Evolutionary conservation across 2,329 filamentous ascomycete genomes (phyloP), one percentile per base, ranked within the genome.

Genomic region (Colletotrichum australisinense): DNA sequence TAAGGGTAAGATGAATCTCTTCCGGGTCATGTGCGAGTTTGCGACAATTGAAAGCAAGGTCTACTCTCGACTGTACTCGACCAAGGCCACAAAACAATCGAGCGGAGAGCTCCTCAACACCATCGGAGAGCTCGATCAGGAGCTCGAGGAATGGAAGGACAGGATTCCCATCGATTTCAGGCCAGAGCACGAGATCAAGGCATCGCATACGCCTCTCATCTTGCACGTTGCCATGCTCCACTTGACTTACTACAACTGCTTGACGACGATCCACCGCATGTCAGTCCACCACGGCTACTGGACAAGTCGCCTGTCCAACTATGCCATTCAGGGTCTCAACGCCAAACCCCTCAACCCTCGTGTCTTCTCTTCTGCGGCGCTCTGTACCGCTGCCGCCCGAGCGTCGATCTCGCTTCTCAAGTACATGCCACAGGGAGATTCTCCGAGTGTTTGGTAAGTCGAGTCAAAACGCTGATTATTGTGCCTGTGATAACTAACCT

Each of bases 261-360:
- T 99, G 64, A 98, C 96, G 1, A 99, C 97, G 0, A 98, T 99
- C 76, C 97, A 99, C 81, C 94, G 97, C 64, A 99, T 98, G 97
- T 97, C 95, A 55, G 94, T 98, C 35, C 97, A 98, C 78, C 95
- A 98, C 80, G 97, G 97, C 16, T 98, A 98, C 84, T 99, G 97
- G 97, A 98, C 96, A 1, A 98, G 94, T 79, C 91, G 97, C 49
- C 85, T 99, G 53, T 97, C 95, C 49, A 96, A 98, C 79, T 98
- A 95, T 79, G 97, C 97, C 19, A 97, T 98, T 69, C 94, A 98
- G 81, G 97, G 97, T 1, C 87, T 98, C 55, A 98, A 98, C 81
- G 93, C 95, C 0, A 90, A 93, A 75, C 95, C 97, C 1, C 84
- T 99, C 67, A 99, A 98, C 80, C 97, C 97, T 0, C 89, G 97